Percentiles rank a stretch among this genome's conserved stretches.
These are phyloP conservation scores for Albifimbria verrucaria DNA, from an alignment of 2,329 filamentous ascomycete species.

Conservation along the genomic window DNA sequence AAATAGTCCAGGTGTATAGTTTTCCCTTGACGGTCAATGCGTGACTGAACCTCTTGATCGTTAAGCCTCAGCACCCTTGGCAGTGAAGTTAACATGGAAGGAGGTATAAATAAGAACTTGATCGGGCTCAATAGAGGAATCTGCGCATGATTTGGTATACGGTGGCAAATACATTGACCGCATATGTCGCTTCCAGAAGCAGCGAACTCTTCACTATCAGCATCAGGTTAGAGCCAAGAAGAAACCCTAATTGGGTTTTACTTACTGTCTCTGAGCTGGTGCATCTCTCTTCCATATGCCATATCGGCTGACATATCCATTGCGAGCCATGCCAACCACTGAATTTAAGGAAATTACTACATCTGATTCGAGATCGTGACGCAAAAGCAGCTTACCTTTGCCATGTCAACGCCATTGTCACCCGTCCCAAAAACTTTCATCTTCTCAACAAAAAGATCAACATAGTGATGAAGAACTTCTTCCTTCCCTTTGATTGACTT, in stretches of 20 bases:
- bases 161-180: background rate
- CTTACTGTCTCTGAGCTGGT: background rate
- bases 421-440: background rate
- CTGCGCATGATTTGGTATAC: background rate
- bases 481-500: slow-evolving; percentile 1
- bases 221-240: background rate
- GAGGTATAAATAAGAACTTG: background rate
- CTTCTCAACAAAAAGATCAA: slow-evolving; percentile 4
- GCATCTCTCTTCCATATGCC: background rate
- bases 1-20: background rate
- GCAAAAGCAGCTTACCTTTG: no score
- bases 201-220: background rate
- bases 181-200: background rate
- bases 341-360: no score
- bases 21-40: background rate
- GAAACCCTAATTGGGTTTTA: background rate
- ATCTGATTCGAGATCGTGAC: no score
- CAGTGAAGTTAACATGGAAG: background rate
- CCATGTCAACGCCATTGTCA: background rate
- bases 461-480: background rate
- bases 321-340: slow-evolving; percentile 1
- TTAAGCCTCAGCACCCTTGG: background rate
- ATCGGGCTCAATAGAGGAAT: background rate
- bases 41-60: background rate
- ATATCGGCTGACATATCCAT: slow-evolving; percentile 3